phyloP scores from a whole-genome alignment of 1,284 basidiomycete species.

The Naganishia albida region DNA sequence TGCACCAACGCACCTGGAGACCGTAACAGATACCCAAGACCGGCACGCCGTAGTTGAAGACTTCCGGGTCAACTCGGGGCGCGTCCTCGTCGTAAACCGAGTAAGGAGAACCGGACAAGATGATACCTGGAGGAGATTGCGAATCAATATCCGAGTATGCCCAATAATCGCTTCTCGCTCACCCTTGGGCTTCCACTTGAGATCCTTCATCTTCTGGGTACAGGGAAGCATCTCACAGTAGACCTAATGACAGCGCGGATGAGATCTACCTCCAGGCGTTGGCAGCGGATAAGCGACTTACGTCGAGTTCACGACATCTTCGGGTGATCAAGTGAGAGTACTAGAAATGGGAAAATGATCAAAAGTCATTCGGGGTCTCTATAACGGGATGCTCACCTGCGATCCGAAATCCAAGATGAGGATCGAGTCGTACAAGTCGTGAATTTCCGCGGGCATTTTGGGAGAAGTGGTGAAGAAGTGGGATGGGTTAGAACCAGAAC shows the following conservation, averaged over 20 bases:
- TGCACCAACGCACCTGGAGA: constrained; percentile 66
- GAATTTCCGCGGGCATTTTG: constrained; percentile 60
- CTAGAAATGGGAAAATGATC: constrained; percentile 53
- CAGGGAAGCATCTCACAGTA: constrained; percentile 99
- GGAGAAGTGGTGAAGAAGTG: not conserved
- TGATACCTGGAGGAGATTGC: constrained; percentile 69
- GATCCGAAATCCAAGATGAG: constrained; percentile 98
- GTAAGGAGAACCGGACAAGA: constrained; percentile 96
- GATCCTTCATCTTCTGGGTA: constrained; percentile 85
- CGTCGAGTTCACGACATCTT: constrained; percentile 93
- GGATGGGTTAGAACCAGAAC: constrained; percentile 23
- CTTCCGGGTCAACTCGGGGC: constrained; percentile 91
- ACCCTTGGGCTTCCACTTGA: constrained; percentile 96
- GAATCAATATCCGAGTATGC: no score
- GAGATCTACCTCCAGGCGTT: not conserved
- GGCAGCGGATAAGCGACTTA: constrained; percentile 33
- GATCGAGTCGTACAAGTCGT: constrained; percentile 94
- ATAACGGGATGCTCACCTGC: constrained; percentile 63
- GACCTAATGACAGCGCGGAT: constrained; percentile 56
- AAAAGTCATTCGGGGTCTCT: constrained; percentile 27
- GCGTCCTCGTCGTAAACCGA: constrained; percentile 94
- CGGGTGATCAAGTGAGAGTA: constrained; percentile 98
- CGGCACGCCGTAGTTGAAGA: constrained; percentile 88
- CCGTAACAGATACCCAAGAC: constrained; percentile 98
- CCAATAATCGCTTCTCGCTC: constrained; percentile 24